Conservation (phyloP, 352 stramenopile species). For the Elongisporangium undulatum region DNA sequence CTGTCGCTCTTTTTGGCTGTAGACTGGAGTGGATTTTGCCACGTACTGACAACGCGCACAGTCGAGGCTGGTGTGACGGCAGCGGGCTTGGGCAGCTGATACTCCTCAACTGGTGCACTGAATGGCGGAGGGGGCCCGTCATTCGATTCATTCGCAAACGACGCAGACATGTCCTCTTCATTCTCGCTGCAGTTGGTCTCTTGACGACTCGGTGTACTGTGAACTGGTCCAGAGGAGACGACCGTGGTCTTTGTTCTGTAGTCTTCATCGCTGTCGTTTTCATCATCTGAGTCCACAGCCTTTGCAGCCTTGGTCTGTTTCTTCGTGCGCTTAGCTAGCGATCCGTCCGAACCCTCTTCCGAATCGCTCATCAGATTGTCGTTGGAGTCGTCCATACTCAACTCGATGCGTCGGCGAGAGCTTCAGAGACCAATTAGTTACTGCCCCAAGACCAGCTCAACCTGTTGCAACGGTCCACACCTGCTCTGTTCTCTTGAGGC, state of each 20-base stretch:
- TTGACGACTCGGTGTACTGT: constrained; percentile 3
- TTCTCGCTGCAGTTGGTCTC: constrained; percentile 3
- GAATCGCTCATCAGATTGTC: constrained; percentile 41
- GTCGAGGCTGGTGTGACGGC: not conserved
- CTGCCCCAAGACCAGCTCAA: constrained; percentile 1
- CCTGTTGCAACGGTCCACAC: not conserved
- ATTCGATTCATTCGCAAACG: constrained; percentile 12
- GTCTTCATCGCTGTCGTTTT: not conserved
- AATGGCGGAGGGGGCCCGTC: constrained; percentile 11
- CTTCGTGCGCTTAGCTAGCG: constrained; percentile 1
- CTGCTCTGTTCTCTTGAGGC: constrained; percentile 4
- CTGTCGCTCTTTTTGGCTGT: not conserved
- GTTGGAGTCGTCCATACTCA: constrained; percentile 40
- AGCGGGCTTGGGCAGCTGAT: not conserved
- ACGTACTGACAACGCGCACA: not conserved
- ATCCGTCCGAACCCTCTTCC: not conserved
- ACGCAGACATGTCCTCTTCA: constrained; percentile 7
- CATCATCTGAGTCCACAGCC: not conserved
- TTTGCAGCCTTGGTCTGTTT: not conserved
- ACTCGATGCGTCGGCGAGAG: constrained; percentile 25
- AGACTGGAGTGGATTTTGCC: not conserved
- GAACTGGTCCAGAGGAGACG: not conserved
- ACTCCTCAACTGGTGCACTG: not conserved
- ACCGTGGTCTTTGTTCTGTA: not conserved
- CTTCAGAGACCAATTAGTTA: constrained; percentile 3